Evolutionary conservation across 441 rosid species (phyloP), one percentile per base, ranked within the genome.

Genomic region (Hura crepitans): DNA sequence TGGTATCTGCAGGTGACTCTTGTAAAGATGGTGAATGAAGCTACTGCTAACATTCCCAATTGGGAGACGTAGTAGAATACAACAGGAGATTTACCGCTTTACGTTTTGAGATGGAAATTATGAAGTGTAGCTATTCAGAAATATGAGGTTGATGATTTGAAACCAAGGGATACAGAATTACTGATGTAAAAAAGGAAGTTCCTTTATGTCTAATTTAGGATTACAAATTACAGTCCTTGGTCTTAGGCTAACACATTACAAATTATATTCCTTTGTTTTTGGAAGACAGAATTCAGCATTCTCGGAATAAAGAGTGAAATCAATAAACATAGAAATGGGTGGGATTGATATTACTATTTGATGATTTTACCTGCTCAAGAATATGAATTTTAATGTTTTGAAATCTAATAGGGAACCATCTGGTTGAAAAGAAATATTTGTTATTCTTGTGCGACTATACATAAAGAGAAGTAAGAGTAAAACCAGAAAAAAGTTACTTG

Each of bases 21-120:
- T 57, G 87, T 86, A 78, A 85, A 78, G 75, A 72, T 82, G 87
- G 74, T 88, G 77, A 86, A 88, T 12, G 89, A 85, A 80, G 93
- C 89, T 54, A 85, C 85, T 8, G 86, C 87, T 43, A 84, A 83
- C 62, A 81, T 88, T 78, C 87, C 86, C 2, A 73, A 81, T 39
- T 88, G 93, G 90, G 86, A 82, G 6, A 62, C 78, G 11, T 45
- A 59, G 33, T 82, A 81, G 77, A 23, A 65, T 37, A 4, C 27
- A 8, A 10, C 18, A 33, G 28, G 30, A 15, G 23, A 30, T 6
- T 13, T 37, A 23, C n/a, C 67, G 39, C 62, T 49, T 51, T 30
- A 37, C 22, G 7, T 45, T 25, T 61, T 27, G 35, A 25, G 45
- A 42, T n/a, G 45, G 65, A 57, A 71, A 30, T 71, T 71, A 60